phyloP scores from a whole-genome alignment of 2,329 filamentous ascomycete genomes.

The Pyrenochaeta sp. region DNA sequence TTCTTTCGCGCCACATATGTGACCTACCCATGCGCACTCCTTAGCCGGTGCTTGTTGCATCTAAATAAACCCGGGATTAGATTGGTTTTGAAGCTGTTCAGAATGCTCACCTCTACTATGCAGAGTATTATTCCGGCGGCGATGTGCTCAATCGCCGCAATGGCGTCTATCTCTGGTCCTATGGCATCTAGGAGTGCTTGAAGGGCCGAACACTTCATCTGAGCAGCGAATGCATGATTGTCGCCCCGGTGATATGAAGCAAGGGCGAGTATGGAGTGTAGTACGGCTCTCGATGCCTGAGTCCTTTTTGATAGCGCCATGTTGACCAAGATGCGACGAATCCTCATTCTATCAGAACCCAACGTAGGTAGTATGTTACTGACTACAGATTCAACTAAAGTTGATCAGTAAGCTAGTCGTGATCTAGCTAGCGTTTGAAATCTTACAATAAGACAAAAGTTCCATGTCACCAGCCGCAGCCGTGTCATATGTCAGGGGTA shows the following conservation, averaged over 20 bases:
- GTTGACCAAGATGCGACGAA: background rate
- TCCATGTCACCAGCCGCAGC: background rate
- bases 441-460: slow-evolving; percentile 10
- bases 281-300: slow-evolving; percentile 5
- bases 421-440: background rate
- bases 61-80: background rate
- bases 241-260: slow-evolving; percentile 10
- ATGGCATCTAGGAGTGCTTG: slow-evolving; percentile 1
- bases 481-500: no score
- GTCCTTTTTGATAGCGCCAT: slow-evolving; percentile 3
- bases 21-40: slow-evolving; percentile 10
- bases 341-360: slow-evolving; percentile 1
- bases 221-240: background rate
- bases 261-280: slow-evolving; percentile 6
- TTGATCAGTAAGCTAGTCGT: background rate
- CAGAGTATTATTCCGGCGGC: slow-evolving; percentile 9
- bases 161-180: background rate
- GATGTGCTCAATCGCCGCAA: slow-evolving; percentile 6
- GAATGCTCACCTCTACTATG: slow-evolving; percentile 3
- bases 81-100: background rate
- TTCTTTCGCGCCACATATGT: slow-evolving; percentile 8
- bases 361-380: slow-evolving; percentile 7
- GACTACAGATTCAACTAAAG: slow-evolving; percentile 5
- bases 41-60: slow-evolving; percentile 1
- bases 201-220: slow-evolving; percentile 3